Percentiles rank a stretch among this genome's conserved stretches.
Evolutionary conservation across 2,329 filamentous ascomycete species (phyloP).

Genomic region (Cordyceps militaris): DNA sequence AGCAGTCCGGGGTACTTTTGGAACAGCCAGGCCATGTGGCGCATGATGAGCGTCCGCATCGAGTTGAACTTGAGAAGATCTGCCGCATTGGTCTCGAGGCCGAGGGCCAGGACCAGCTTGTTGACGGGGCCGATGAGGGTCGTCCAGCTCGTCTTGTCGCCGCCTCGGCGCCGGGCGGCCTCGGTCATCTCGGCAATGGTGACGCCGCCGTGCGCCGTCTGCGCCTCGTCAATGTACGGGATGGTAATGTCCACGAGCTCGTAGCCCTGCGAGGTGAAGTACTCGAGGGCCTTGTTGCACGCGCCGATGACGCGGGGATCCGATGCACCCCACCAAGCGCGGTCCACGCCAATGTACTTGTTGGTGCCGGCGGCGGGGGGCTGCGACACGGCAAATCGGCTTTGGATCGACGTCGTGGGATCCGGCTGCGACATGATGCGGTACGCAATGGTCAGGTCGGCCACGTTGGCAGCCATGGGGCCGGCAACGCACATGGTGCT

Average conservation of each 20-base stretch:
- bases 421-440: constrained; percentile 70
- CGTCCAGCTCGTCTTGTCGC: constrained; percentile 42
- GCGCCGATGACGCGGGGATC: constrained; percentile 54
- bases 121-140: constrained; percentile 57
- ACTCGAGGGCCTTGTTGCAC: constrained; percentile 55
- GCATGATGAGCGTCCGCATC: constrained; percentile 70
- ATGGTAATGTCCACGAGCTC: constrained; percentile 53
- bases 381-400: constrained; percentile 54
- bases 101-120: constrained; percentile 61
- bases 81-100: constrained; percentile 53
- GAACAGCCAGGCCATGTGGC: constrained; percentile 67
- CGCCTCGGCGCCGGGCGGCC: constrained; percentile 34
- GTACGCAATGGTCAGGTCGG: constrained; percentile 77
- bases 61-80: constrained; percentile 70
- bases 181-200: constrained; percentile 66
- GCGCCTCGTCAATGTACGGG: constrained; percentile 61
- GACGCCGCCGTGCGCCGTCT: constrained; percentile 68
- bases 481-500: constrained; percentile 58
- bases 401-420: constrained; percentile 51
- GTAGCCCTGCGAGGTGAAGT: constrained; percentile 46
- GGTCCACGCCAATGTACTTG: constrained; percentile 66
- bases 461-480: constrained; percentile 67
- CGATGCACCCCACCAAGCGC: constrained; percentile 42
- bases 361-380: constrained; percentile 35
- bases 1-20: constrained; percentile 65